Evolutionary conservation across 768 basidiomycete genomes (phyloP), one percentile per base, ranked within the genome.

Genomic region (Trametes coccinea): DNA sequence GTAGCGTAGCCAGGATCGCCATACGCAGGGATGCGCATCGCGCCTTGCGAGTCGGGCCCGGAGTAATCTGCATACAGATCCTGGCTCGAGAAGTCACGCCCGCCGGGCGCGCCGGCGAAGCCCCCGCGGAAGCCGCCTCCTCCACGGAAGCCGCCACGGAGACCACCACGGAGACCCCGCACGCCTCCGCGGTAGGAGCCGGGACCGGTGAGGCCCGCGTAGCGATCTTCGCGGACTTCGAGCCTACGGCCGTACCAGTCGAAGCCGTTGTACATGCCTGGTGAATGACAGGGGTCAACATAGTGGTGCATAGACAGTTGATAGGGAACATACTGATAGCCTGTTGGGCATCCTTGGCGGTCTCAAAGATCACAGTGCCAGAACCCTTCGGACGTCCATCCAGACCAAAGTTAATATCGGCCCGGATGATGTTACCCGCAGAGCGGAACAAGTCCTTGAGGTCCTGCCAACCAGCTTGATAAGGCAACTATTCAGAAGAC

Each of bases 391-490:
- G 95, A 11, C 88, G 84, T 30, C 95, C 95, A 74, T 97, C 94
- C 22, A 88, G 86, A 61, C 92, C 93, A 59, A 96, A 90, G 67
- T 95, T 95, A 64, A 98, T 93, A 73, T 98, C 96, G 58, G 96
- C 94, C 48, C 96, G 87, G 65, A 98, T 86, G 67, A 99, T 95
- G 71, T 93, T 92, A 6, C 96, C 96, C 47, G 96, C 92, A 31
- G 92, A 86, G 58, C 96, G 88, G 88, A 98, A 98, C 31, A 98
- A 79, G 74, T 98, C 96, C 71, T 98, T 98, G 58, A 98, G 78
- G 73, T 98, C 96, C 73, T 99, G 96, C 96, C 96, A 99, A 33
- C 93, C 93, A n/a, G 94, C 95, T 77, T 95, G 93, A 71, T 92
- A 93, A 2, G 95, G 95, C 31, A 98, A 77, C 95, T 98, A 65